A percentile compares a stretch with the other conserved stretches of the same genome.
phyloP scores from a whole-genome alignment of 805 yeast genomes.

The Candida silvicultrix region DNA sequence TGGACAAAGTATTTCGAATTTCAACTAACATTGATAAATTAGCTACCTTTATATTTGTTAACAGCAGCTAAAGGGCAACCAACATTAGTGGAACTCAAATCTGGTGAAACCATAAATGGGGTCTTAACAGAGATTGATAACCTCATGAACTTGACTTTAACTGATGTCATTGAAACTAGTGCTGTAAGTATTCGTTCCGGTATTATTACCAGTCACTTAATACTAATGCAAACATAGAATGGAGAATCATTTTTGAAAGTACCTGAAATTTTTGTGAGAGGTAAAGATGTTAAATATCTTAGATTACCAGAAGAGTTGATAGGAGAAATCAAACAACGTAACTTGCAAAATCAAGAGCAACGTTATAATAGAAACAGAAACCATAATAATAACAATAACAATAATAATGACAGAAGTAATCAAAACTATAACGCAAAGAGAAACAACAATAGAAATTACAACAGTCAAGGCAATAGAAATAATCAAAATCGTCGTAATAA shows the following conservation, averaged over 20 bases:
- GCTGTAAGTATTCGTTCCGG: constrained; percentile 21
- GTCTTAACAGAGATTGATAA: constrained; percentile 80
- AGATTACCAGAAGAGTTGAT: constrained; percentile 73
- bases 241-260: constrained; percentile 59
- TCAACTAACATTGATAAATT: background rate
- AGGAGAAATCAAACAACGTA: constrained; percentile 68
- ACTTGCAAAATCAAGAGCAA: constrained; percentile 42
- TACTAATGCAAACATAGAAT: constrained; percentile 21
- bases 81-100: constrained; percentile 82
- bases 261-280: constrained; percentile 76
- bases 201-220: no score
- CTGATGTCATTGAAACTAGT: constrained; percentile 65
- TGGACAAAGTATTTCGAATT: background rate
- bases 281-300: constrained; percentile 74
- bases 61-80: constrained; percentile 89
- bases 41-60: constrained; percentile 88
- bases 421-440: constrained; percentile 27
- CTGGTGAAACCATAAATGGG: constrained; percentile 87
- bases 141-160: constrained; percentile 90
- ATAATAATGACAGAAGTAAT: constrained; percentile 20
- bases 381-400: constrained; percentile 28
- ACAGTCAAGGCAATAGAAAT: constrained; percentile 16
- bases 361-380: constrained; percentile 32
- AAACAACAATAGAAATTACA: constrained; percentile 23
- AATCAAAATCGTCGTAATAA: constrained; percentile 10